These are phyloP conservation scores for Catenaria anguillulae DNA, from an alignment of 371 early-diverging fungal genomes.

Conservation along the genomic window DNA sequence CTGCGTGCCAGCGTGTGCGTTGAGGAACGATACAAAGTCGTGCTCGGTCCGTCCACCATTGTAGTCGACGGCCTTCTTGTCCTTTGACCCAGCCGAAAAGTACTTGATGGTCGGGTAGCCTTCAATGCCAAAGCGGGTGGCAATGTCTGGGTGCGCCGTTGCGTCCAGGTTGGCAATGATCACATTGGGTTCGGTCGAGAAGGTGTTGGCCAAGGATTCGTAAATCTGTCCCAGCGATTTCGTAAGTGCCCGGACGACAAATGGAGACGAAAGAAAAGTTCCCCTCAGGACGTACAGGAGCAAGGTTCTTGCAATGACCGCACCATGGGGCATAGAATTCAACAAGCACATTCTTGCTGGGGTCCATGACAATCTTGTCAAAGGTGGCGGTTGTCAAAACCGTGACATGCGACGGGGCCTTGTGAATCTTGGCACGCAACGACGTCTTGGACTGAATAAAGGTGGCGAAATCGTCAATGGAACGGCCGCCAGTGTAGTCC, in stretches of 20 bases:
- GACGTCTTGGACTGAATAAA: conserved; percentile 64
- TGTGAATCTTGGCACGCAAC: conserved; percentile 41
- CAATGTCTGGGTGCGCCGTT: conserved; percentile 37
- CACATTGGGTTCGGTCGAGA: conserved; percentile 22
- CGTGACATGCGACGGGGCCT: conserved; percentile 35
- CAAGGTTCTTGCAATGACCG: conserved; percentile 60
- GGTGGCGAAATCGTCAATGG: conserved; percentile 49
- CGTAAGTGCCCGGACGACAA: too few relatives aligned
- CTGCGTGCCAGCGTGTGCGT: conserved; percentile 68
- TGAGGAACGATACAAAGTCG: conserved; percentile 73
- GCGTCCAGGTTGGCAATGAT: conserved; percentile 88
- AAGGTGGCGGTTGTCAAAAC: conserved; percentile 50
- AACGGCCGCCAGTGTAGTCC: conserved; percentile 68
- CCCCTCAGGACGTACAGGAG: conserved; percentile 17
- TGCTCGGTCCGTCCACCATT: conserved; percentile 60
- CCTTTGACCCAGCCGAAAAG: conserved; percentile 61
- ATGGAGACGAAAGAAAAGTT: conserved; percentile 10
- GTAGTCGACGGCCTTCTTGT: conserved; percentile 54
- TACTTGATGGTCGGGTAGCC: conserved; percentile 80
- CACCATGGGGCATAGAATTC: conserved; percentile 76
- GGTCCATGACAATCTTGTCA: conserved; percentile 41
- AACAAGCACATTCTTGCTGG: conserved; percentile 51
- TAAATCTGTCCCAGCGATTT: background rate
- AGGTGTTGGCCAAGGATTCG: conserved; percentile 22
- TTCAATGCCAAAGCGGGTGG: conserved; percentile 44